Conservation (phyloP, 2,329 filamentous ascomycete species). For the Nigrospora oryzae region DNA sequence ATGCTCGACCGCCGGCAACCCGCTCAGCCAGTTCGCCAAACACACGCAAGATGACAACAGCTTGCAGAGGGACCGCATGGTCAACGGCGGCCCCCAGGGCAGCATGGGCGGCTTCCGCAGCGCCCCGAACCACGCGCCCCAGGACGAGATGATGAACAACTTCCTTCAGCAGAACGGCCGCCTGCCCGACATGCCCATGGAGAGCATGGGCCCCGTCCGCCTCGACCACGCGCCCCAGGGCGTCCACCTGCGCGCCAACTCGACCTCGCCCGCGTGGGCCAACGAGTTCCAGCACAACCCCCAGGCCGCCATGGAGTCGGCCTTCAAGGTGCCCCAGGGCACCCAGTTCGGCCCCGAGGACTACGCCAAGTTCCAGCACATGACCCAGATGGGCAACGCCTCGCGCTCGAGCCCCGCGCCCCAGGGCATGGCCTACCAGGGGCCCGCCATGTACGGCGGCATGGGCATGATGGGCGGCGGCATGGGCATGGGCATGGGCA, state of each 20-base stretch:
- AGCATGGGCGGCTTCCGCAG: slow-evolving; percentile 72
- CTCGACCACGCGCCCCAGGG: slow-evolving; percentile 38
- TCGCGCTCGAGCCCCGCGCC: slow-evolving; percentile 53
- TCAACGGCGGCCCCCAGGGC: slow-evolving; percentile 63
- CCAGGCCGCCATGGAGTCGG: slow-evolving; percentile 64
- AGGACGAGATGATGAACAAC: slow-evolving; percentile 85
- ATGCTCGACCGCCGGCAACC: slow-evolving; percentile 93
- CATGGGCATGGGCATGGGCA: slow-evolving; percentile 39
- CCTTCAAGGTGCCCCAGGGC: slow-evolving; percentile 50
- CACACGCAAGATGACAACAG: slow-evolving; percentile 95
- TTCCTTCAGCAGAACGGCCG: slow-evolving; percentile 75
- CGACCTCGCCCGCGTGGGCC: slow-evolving; percentile 46
- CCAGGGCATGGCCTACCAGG: slow-evolving; percentile 40
- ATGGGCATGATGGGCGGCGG: slow-evolving; percentile 27
- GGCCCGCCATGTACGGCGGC: slow-evolving; percentile 15
- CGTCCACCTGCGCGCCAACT: slow-evolving; percentile 42
- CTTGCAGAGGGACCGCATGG: slow-evolving; percentile 81
- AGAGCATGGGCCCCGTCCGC: slow-evolving; percentile 32
- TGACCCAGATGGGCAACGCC: slow-evolving; percentile 46
- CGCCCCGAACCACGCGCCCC: slow-evolving; percentile 56
- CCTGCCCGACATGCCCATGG: slow-evolving; percentile 45
- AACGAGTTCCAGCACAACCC: slow-evolving; percentile 37
- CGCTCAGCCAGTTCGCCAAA: slow-evolving; percentile 94
- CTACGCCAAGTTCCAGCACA: slow-evolving; percentile 78
- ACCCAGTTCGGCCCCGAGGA: slow-evolving; percentile 72